Base-by-base conservation (phyloP, 331 rosid genomes). In the Arachis monticola region DNA sequence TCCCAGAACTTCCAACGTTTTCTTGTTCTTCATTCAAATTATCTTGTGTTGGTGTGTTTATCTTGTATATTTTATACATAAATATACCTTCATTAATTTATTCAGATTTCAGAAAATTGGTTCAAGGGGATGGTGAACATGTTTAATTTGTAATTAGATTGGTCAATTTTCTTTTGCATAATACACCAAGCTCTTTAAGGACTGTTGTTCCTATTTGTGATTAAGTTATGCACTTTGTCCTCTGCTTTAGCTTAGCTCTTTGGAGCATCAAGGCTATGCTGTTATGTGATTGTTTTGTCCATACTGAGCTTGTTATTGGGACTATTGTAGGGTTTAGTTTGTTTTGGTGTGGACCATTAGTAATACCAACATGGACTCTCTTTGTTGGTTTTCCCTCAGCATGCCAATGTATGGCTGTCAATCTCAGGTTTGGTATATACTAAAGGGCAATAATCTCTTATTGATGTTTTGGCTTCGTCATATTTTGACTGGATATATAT, bases 271-370 rank as follows among this genome's bases (percentile, higher is more conserved):
- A 50, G 65, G 64, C 57, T 67, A 70, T 67, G 78, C 76, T 68
- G 62, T 70, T 69, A 77, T 70, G 66, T n/a, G 55, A 69, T 53
- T 74, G 8, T 68, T 42, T 42, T 84, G 64, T 84, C 69, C 80
- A 66, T 84, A 85, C 91, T 81, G 88, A 85, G 83, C 48, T 77
- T 84, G 72, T 86, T 83, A 81, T 84, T 86, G 88, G 85, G 96
- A 85, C 81, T 88, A 75, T 84, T 83, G 90, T 90, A 88, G 93
- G 96, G 80, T 27, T 90, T 88, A 86, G 90, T 84, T 75, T 90
- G 46, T 85, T 46, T 46, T 46, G 10, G 50, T 41, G 81, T 86
- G 91, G 87, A 84, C 83, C 79, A 63, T 69, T 88, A 79, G 90
- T 90, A 80, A 84, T 88, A 90, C 93, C 87, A 88, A 83, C 89